Conservation (phyloP, 2,329 filamentous ascomycete species). For the Botrytis pseudocinerea region DNA sequence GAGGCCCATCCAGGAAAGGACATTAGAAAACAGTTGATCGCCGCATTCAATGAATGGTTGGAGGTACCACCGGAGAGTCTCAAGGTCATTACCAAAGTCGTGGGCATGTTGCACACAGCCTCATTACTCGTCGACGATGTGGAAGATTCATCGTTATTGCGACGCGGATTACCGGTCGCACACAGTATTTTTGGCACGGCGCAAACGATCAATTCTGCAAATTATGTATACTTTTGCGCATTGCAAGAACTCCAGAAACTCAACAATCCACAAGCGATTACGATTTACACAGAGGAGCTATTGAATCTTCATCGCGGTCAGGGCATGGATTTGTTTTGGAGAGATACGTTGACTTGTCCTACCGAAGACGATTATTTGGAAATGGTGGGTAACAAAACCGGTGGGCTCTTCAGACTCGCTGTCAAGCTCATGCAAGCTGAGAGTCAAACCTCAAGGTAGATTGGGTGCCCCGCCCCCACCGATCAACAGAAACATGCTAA, state of each 20-base stretch:
- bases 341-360: slow-evolving; percentile 79
- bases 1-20: slow-evolving; percentile 80
- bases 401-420: slow-evolving; percentile 79
- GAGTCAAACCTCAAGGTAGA: slow-evolving; percentile 48
- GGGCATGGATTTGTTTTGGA: slow-evolving; percentile 90
- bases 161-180: slow-evolving; percentile 77
- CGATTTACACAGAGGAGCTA: slow-evolving; percentile 79
- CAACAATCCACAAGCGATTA: slow-evolving; percentile 64
- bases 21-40: slow-evolving; percentile 76
- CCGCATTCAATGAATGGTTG: slow-evolving; percentile 78
- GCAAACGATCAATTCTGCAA: slow-evolving; percentile 88
- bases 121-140: slow-evolving; percentile 86
- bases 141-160: slow-evolving; percentile 75
- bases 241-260: slow-evolving; percentile 73
- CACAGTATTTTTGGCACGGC: slow-evolving; percentile 83
- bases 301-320: slow-evolving; percentile 83
- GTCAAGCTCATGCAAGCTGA: slow-evolving; percentile 89
- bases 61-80: slow-evolving; percentile 70
- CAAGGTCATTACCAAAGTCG: slow-evolving; percentile 73
- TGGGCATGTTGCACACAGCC: slow-evolving; percentile 84
- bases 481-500: slow-evolving; percentile 13
- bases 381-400: slow-evolving; percentile 91
- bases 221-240: slow-evolving; percentile 84
- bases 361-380: slow-evolving; percentile 90
- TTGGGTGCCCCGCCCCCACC: slow-evolving; percentile 13